These are phyloP conservation scores for Fusarium domesticum DNA, from an alignment of 2,329 filamentous ascomycete genomes.

Conservation along the genomic window DNA sequence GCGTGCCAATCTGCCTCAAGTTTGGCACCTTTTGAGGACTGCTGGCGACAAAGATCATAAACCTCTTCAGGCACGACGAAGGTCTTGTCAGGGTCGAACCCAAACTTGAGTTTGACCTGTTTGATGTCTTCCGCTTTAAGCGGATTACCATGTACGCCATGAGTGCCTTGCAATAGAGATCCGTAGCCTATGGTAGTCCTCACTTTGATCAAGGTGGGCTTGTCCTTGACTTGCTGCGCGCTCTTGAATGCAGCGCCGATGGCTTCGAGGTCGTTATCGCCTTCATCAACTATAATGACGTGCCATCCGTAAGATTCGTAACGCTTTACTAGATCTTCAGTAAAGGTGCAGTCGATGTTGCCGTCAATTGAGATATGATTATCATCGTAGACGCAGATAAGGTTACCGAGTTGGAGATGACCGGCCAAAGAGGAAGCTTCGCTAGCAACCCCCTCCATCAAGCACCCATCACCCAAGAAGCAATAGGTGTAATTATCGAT, in stretches of 20 bases:
- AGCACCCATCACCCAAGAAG: slow-evolving; percentile 56
- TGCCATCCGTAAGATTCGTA: slow-evolving; percentile 56
- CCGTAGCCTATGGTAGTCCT: slow-evolving; percentile 55
- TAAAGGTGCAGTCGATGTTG: slow-evolving; percentile 50
- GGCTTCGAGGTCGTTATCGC: slow-evolving; percentile 46
- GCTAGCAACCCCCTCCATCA: slow-evolving; percentile 56
- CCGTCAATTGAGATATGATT: slow-evolving; percentile 60
- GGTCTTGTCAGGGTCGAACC: slow-evolving; percentile 35
- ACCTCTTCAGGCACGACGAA: slow-evolving; percentile 44
- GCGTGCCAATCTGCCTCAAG: slow-evolving; percentile 47
- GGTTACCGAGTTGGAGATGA: slow-evolving; percentile 53
- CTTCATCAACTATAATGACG: slow-evolving; percentile 52
- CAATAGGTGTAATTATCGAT: slow-evolving; percentile 53
- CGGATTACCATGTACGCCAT: slow-evolving; percentile 56
- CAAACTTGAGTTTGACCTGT: slow-evolving; percentile 33
- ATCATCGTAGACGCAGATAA: slow-evolving; percentile 59
- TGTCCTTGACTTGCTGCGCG: slow-evolving; percentile 42
- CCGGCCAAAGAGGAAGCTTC: slow-evolving; percentile 57
- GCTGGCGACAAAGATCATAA: slow-evolving; percentile 48
- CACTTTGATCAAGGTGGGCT: slow-evolving; percentile 58
- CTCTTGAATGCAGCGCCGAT: slow-evolving; percentile 44
- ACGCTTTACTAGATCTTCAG: slow-evolving; percentile 55
- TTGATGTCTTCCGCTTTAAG: slow-evolving; percentile 53
- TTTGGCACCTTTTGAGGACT: slow-evolving; percentile 41
- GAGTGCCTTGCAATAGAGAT: slow-evolving; percentile 46